Base-by-base conservation (phyloP, 805 yeast species). In the Peterozyma toletana region DNA sequence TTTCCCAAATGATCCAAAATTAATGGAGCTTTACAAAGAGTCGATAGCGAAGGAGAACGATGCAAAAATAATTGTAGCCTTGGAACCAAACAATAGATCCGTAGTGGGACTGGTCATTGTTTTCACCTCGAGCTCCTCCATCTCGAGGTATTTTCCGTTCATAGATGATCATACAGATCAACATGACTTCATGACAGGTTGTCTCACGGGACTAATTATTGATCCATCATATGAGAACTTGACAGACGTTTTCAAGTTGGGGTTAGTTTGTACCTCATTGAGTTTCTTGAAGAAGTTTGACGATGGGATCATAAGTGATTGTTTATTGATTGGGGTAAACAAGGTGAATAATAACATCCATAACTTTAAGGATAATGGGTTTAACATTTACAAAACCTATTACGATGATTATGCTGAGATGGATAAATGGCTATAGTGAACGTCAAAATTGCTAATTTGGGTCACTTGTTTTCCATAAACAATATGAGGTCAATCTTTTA, bases 201-300 rank as follows among this genome's bases (percentile, higher is more conserved):
- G 78, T 1, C 60, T 78, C 10, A 61, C 76, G 11, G 79, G 78
- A 4, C 67, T 78, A 2, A 66, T 77, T 30, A 71, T 76, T 21
- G 81, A 77, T 48, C 75, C 77, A 15, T 64, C 66, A 37, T 75
- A 75, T 53, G 68, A 72, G 27, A 75, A 73, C 48, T 65, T 78
- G 50, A 68, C 73, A 7, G 77, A 74, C 42, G 75, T 77, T 2
- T 73, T 78, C 58, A 73, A 68, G 46, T 65, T 71, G 49, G 84
- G 84, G 0, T 66, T 78, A 46, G 72, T 78, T 9, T 77, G 82
- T 48, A 71, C 81, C 41, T 78, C 72, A 6, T 69, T 75, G 13
- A 68, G 78, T 6, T 73, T 66, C 46, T 59, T 72, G 47, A 73
- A 71, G 50, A 48, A 53, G 30, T 16, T 54, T 3, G 35, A 52